phyloP scores from a whole-genome alignment of 2,329 filamentous ascomycete species.

The Shiraia sp. region DNA sequence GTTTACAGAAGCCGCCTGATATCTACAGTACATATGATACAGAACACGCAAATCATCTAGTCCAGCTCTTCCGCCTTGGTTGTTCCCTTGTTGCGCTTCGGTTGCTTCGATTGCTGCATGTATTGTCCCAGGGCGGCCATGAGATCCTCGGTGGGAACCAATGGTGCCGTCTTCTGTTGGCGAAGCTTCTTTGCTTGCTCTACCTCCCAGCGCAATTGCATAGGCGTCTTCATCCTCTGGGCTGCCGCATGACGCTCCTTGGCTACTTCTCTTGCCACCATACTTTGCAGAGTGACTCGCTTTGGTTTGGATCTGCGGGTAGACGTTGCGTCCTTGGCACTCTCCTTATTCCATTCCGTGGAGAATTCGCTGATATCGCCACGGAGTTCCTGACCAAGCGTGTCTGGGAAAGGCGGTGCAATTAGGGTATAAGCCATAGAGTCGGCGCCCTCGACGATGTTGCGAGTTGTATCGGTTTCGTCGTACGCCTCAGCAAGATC shows the following conservation, averaged over 20 bases:
- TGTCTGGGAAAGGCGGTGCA: conserved; percentile 74
- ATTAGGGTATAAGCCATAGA: conserved; percentile 73
- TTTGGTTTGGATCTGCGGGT: conserved; percentile 12
- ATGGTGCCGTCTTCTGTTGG: conserved; percentile 17
- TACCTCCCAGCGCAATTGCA: conserved; percentile 39
- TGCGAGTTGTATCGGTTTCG: conserved; percentile 72
- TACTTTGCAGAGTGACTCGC: conserved; percentile 5
- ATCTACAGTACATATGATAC: conserved; percentile 29
- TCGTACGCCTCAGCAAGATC: conserved; percentile 35
- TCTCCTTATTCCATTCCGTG: conserved; percentile 62
- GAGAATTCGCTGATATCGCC: conserved; percentile 64
- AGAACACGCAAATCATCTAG: conserved; percentile 6
- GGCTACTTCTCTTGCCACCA: conserved; percentile 32
- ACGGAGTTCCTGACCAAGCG: conserved; percentile 80
- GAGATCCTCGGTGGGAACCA: conserved; percentile 40
- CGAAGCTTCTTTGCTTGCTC: conserved; percentile 29
- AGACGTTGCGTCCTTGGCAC: conserved; percentile 19
- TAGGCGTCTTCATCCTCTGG: conserved; percentile 39
- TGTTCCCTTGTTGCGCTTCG: conserved; percentile 19
- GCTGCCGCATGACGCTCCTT: conserved; percentile 19
- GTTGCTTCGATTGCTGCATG: conserved; percentile 34
- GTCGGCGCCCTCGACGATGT: conserved; percentile 66
- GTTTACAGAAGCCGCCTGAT: conserved; percentile 9
- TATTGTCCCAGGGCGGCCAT: conserved; percentile 49
- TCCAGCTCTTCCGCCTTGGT: conserved; percentile 13